A percentile compares a stretch with the other conserved stretches of the same genome.
Evolutionary conservation across 1,284 basidiomycete species (phyloP).

Genomic region (Pisolithus thermaeus): DNA sequence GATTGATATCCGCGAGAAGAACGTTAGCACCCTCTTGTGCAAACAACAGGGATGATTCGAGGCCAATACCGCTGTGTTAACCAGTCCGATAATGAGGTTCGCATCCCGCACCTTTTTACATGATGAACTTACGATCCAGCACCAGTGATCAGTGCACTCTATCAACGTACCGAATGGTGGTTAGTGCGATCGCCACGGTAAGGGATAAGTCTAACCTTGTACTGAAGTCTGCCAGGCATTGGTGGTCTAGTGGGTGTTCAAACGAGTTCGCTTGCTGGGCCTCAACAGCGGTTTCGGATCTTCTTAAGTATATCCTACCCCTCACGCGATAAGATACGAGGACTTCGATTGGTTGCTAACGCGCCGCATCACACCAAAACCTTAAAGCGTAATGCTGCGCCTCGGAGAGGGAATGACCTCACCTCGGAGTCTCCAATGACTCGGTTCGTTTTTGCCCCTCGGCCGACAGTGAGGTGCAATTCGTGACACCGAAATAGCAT

Average conservation of each 20-base stretch:
- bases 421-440: too few species aligned
- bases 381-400: too few species aligned
- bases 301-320: not conserved
- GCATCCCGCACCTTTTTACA: not conserved
- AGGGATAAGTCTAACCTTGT: slow-evolving; percentile 46
- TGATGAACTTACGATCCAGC: slow-evolving; percentile 67
- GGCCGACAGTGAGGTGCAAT: too few species aligned
- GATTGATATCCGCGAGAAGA: slow-evolving; percentile 84
- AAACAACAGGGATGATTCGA: slow-evolving; percentile 90
- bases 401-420: too few species aligned
- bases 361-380: not conserved
- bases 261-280: not conserved
- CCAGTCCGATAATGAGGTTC: not conserved
- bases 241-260: slow-evolving; percentile 1
- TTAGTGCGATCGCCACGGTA: not conserved
- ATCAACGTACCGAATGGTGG: not conserved
- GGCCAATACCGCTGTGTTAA: slow-evolving; percentile 75
- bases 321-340: not conserved
- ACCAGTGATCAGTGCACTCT: slow-evolving; percentile 80
- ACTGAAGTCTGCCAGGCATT: slow-evolving; percentile 66
- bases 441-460: too few species aligned
- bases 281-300: not conserved
- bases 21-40: slow-evolving; percentile 89
- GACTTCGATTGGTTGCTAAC: not conserved
- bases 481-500: too few species aligned